Conservation (phyloP, 257 asterid genomes). For the Mentha longifolia region DNA sequence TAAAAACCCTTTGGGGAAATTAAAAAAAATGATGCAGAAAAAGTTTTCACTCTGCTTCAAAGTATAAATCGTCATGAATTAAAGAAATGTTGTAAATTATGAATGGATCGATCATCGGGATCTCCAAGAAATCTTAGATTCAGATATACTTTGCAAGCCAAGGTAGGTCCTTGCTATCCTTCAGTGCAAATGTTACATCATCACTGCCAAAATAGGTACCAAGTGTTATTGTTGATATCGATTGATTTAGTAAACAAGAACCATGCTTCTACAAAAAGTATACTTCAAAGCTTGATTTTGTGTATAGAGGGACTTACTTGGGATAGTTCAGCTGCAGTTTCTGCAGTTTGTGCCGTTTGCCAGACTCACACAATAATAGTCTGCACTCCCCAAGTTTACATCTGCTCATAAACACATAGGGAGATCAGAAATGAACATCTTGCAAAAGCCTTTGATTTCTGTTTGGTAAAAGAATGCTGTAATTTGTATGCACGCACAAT, state of each 20-base stretch:
- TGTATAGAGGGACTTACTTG: conserved; percentile 53
- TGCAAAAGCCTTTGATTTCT: background rate
- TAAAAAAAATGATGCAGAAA: background rate
- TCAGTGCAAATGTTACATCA: conserved; percentile 91
- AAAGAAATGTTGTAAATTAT: background rate
- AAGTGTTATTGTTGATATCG: background rate
- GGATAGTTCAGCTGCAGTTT: conserved; percentile 96
- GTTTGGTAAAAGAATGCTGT: background rate
- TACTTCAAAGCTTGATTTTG: background rate
- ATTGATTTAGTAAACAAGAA: background rate
- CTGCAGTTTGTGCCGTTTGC: conserved; percentile 82
- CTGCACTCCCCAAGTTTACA: conserved; percentile 98
- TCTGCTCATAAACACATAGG: conserved; percentile 47
- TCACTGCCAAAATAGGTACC: conserved; percentile 54
- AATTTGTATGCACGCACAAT: background rate
- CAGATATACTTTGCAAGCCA: conserved; percentile 85
- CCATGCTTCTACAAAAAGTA: background rate
- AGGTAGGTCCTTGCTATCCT: conserved; percentile 84
- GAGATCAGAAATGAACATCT: conserved; percentile 16
- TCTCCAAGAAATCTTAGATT: conserved; percentile 4
- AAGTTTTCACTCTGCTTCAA: background rate
- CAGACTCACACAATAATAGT: conserved; percentile 75
- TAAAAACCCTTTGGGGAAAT: conserved; percentile 1
- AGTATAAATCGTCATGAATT: background rate
- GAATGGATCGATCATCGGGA: background rate